Conservation (phyloP, 106 monocot species). For the Allium fistulosum region DNA sequence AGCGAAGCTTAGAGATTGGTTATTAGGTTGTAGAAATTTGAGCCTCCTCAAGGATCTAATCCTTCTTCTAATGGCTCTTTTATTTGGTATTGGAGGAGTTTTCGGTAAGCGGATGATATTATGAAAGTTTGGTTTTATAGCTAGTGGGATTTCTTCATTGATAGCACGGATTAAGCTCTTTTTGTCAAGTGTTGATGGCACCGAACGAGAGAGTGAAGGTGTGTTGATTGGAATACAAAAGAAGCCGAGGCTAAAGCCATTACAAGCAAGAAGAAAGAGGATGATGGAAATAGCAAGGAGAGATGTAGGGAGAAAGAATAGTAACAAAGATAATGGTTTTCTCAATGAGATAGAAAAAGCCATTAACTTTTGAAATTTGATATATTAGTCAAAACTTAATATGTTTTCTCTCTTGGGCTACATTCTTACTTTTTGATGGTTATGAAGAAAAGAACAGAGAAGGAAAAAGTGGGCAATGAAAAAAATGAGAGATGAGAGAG, state of each 20-base stretch:
- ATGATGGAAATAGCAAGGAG: constrained; percentile 1
- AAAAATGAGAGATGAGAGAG: neutral
- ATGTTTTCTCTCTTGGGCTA: neutral
- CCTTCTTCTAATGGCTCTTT: neutral
- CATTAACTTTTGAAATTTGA: neutral
- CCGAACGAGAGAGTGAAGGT: neutral
- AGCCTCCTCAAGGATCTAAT: neutral
- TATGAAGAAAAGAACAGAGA: neutral
- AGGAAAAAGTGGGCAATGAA: neutral
- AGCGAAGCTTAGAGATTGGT: constrained; percentile 19
- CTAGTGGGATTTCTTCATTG: too few species aligned
- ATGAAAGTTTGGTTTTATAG: neutral
- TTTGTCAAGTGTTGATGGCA: neutral
- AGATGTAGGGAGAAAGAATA: neutral
- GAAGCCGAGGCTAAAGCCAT: constrained; percentile 5
- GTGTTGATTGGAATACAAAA: neutral
- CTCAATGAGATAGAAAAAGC: neutral
- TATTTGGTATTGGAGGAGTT: neutral
- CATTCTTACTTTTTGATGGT: neutral
- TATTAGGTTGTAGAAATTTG: neutral
- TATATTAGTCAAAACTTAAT: neutral
- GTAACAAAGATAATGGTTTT: neutral
- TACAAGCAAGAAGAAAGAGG: constrained; percentile 22
- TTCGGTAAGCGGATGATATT: neutral
- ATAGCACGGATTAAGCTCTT: neutral